Evolutionary conservation across 2,329 filamentous ascomycete genomes (phyloP).

Genomic region (Talaromyces sp.): DNA sequence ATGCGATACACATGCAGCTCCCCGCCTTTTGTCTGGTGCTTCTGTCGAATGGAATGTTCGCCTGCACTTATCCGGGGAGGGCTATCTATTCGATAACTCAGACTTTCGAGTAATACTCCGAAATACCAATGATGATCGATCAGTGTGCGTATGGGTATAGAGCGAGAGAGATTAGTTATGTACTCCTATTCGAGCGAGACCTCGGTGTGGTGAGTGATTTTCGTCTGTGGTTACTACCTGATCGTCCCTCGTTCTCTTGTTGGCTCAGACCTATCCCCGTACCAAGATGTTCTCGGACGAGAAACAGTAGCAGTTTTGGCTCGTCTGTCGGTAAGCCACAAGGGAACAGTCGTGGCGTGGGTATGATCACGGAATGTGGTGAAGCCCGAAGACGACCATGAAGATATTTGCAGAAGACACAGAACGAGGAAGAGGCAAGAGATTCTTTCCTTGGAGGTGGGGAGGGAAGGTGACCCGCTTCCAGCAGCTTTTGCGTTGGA

Average conservation of each 20-base stretch:
- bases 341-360: neutral
- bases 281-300: neutral
- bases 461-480: conserved; percentile 11
- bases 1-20: neutral
- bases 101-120: conserved; percentile 4
- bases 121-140: conserved; percentile 5
- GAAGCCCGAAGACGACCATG: neutral
- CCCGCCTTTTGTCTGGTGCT: neutral
- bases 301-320: neutral
- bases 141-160: neutral
- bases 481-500: conserved; percentile 1
- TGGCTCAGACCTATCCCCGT: neutral
- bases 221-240: neutral
- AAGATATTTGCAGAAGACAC: neutral
- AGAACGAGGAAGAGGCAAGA: conserved; percentile 4
- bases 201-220: neutral
- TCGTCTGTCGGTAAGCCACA: neutral
- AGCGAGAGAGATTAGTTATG: neutral
- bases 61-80: conserved; percentile 2
- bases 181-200: neutral
- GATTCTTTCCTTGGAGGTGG: conserved; percentile 15
- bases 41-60: conserved; percentile 10
- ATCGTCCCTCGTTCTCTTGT: neutral
- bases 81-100: neutral
- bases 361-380: neutral